Conservation (phyloP, 2,329 filamentous ascomycete genomes). For the Thelonectria discophora region DNA sequence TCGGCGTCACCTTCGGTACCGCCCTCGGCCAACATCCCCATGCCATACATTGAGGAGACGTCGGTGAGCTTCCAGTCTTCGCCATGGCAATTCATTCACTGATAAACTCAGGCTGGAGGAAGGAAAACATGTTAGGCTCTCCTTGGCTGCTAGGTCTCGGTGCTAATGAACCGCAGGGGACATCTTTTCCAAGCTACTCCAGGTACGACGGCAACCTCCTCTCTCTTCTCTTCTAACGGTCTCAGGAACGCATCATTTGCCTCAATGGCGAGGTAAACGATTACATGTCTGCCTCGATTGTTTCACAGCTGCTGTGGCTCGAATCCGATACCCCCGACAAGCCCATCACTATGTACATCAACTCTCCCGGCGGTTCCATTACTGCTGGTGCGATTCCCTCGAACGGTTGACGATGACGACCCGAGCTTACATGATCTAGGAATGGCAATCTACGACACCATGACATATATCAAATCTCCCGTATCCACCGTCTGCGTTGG, state of each 20-base stretch:
- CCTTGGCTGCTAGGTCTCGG: not conserved
- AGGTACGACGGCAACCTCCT: constrained; percentile 57
- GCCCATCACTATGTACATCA: constrained; percentile 97
- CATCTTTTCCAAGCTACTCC: constrained; percentile 82
- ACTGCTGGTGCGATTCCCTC: constrained; percentile 61
- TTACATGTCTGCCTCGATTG: constrained; percentile 88
- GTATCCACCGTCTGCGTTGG: constrained; percentile 96
- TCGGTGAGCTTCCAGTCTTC: constrained; percentile 45
- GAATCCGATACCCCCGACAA: constrained; percentile 96
- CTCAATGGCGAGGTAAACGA: constrained; percentile 93
- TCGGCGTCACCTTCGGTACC: constrained; percentile 44
- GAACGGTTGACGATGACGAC: not conserved
- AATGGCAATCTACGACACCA: constrained; percentile 96
- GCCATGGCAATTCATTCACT: constrained; percentile 32
- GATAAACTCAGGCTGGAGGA: constrained; percentile 69
- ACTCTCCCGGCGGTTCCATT: constrained; percentile 93
- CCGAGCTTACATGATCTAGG: constrained; percentile 49
- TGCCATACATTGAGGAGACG: constrained; percentile 65
- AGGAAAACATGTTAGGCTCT: constrained; percentile 75
- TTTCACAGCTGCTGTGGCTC: constrained; percentile 95
- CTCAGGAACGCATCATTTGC: constrained; percentile 88
- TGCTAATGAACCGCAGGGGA: constrained; percentile 65
- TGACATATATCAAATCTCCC: constrained; percentile 93
- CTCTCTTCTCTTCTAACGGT: constrained; percentile 25
- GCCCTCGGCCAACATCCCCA: constrained; percentile 57